phyloP scores from a whole-genome alignment of 2,329 filamentous ascomycete species.

The Phaeosphaeria sp. region DNA sequence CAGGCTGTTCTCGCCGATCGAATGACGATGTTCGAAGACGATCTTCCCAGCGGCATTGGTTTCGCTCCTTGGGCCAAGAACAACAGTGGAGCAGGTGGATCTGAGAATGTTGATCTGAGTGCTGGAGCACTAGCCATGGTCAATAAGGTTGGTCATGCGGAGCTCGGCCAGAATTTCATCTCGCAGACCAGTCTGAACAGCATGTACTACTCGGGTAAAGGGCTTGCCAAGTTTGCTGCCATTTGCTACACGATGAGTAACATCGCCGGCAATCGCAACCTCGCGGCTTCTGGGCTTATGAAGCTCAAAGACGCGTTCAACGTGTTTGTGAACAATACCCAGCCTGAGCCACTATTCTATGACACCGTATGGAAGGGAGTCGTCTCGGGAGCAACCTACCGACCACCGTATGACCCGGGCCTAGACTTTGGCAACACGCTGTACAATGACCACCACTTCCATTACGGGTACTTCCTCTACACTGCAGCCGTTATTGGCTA shows the following conservation, averaged over 20 bases:
- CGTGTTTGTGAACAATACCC: conserved; percentile 56
- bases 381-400: conserved; percentile 74
- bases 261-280: conserved; percentile 65
- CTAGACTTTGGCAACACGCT: conserved; percentile 90
- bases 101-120: conserved; percentile 48
- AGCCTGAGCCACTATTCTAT: conserved; percentile 62
- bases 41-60: conserved; percentile 73
- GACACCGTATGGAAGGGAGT: conserved; percentile 77
- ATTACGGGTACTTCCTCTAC: conserved; percentile 87
- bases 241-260: conserved; percentile 57
- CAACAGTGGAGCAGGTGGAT: conserved; percentile 39
- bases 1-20: conserved; percentile 63
- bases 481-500: conserved; percentile 84
- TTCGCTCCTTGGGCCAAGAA: conserved; percentile 79
- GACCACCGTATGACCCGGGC: conserved; percentile 37
- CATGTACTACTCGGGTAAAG: conserved; percentile 87
- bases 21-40: conserved; percentile 73
- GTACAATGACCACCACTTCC: conserved; percentile 75
- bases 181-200: conserved; percentile 79
- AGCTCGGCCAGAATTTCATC: conserved; percentile 78
- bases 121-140: conserved; percentile 64
- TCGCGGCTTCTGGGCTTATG: conserved; percentile 59
- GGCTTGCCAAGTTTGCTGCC: conserved; percentile 53
- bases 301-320: conserved; percentile 59
- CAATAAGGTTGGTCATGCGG: conserved; percentile 66